Evolutionary conservation across 345 rosid species (phyloP), one percentile per base, ranked within the genome.

Genomic region (Capsella bursapastoris): DNA sequence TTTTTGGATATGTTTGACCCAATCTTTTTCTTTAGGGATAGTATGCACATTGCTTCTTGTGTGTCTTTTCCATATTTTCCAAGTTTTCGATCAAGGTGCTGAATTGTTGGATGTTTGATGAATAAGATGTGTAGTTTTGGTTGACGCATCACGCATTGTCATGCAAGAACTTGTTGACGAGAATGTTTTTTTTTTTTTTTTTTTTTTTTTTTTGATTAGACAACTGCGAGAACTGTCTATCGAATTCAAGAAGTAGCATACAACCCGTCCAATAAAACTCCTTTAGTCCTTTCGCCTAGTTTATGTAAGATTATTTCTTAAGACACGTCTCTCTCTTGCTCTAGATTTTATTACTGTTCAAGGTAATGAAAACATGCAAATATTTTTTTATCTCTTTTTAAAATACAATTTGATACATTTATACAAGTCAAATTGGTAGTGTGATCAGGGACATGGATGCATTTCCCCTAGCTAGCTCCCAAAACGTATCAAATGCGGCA

Each of bases 1-100:
- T 49, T 38, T 38, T 71, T 9, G 0, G 14, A 47, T 22, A 22
- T 47, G 35, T 60, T 71, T 49, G 59, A 60, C 41, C 67, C 50
- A 6, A n/a, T 28, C 25, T 37, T 8, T 8, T 11, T 32, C 4
- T 28, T 4, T 28, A 7, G 27, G 7, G 37, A 62, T 14, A 1
- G 32, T 63, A 7, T 28, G 37, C 16, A 16, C 31, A 41, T 13
- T 61, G 4, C 37, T 11, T 41, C 7, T 22, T 12, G 9, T 6
- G 47, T 60, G 7, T 7, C 5, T 3, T 16, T 40, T 22, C 49
- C 32, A 10, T 3, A 7, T 11, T 40, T 61, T 34, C 18, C 1
- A 7, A 12, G 9, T 25, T 32, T 32, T 32, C 7, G 38, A 35
- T 35, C 9, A 35, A 35, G 38, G 9, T 35, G 9, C 8, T 32